Base-by-base conservation (phyloP, 345 rosid genomes). In the Atalantia buxifolia region DNA sequence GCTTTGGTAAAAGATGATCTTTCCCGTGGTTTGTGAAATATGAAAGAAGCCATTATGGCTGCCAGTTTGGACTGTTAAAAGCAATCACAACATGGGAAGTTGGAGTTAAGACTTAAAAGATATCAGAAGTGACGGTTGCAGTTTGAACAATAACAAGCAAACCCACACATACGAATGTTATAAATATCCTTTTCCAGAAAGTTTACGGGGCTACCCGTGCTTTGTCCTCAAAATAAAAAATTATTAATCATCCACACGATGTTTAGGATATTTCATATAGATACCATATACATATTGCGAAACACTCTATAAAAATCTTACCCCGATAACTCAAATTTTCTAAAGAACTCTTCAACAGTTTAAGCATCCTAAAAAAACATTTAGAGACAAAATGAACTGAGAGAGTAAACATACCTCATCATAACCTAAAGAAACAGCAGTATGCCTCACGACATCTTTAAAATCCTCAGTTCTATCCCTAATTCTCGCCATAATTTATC, bases 401-500 rank as follows among this genome's bases (percentile, higher is more conserved):
- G 50, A 35, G 2, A 25, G 69, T 8, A 72, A 77, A 38, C 36
- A 56, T 60, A 94, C 98, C 94, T 94, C 97, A 42, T 83, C 82
- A 78, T 85, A 90, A 63, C 97, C 96, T 33, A 78, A 70, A 40
- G 92, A 88, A 45, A 89, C 81, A 36, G 94, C 96, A n/a, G 85
- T 53, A 55, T 79, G 87, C 25, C 97, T 88, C 76, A 89, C 90
- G 25, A 87, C 89, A 78, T 94, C 98, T 81, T 91, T 94, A 77
- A 91, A 94, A 84, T 94, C 97, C 81, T 92, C 97, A 22, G 90
- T 90, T 68, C 94, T 86, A 65, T 92, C 98, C 82, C 91, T 88
- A 74, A 88, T 77, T 87, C 84, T 94, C 66, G 94, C 89, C 97
- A 92, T 94, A 57, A 69, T 74, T 64, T 69, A 66, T 25, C 24